A percentile compares a stretch with the other conserved stretches of the same genome.
phyloP scores from a whole-genome alignment of 495 filamentous ascomycete genomes.

The Extremus antarcticus region DNA sequence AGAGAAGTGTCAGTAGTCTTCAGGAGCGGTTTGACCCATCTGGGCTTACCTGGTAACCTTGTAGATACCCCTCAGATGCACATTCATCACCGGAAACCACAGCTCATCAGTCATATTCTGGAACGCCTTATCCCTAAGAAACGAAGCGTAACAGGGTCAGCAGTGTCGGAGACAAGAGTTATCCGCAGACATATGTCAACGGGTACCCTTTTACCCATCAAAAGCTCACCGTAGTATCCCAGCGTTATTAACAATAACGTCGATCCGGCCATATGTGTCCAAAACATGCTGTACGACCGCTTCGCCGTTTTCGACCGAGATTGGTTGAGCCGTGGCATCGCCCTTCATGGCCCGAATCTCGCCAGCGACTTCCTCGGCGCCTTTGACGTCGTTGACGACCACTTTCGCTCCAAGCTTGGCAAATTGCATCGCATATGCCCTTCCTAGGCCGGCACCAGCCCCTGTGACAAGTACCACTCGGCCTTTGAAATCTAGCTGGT shows the following conservation, averaged over 20 bases:
- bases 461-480: constrained; percentile 16
- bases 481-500: constrained; percentile 9
- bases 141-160: too few species aligned
- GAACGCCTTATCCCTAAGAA: constrained; percentile 20
- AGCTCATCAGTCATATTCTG: constrained; percentile 15
- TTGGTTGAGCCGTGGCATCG: constrained; percentile 8
- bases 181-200: too few species aligned
- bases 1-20: background rate
- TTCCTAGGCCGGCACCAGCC: constrained; percentile 15
- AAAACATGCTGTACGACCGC: constrained; percentile 14
- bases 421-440: constrained; percentile 11
- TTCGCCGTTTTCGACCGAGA: constrained; percentile 12
- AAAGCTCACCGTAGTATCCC: constrained; percentile 19
- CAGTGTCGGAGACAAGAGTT: too few species aligned
- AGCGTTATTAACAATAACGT: constrained; percentile 21
- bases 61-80: constrained; percentile 17
- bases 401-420: constrained; percentile 15
- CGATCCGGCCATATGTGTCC: constrained; percentile 16
- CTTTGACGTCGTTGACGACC: constrained; percentile 15
- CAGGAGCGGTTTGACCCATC: background rate
- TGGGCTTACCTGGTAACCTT: background rate
- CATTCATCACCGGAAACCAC: constrained; percentile 14
- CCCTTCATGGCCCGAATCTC: constrained; percentile 10
- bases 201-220: too few species aligned
- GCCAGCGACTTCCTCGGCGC: constrained; percentile 10